Conservation (phyloP, 202 grass and related monocot species). For the Schoenoplectus triqueter region DNA sequence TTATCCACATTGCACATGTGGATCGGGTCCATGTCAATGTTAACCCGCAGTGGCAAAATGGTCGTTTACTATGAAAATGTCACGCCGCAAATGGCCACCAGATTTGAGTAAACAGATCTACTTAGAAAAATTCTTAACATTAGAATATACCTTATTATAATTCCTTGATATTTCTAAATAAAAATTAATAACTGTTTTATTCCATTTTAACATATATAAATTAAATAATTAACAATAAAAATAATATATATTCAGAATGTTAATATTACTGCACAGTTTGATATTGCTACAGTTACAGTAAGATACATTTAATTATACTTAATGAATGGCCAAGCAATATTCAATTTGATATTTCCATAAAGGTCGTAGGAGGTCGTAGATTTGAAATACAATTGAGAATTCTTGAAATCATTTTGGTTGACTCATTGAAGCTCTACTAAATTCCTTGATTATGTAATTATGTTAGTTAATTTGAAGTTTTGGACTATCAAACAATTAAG, state of each 20-base stretch:
- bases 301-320: too few relatives aligned
- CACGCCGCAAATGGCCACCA: not conserved
- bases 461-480: not conserved
- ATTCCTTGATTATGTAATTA: not conserved
- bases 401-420: not conserved
- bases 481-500: not conserved
- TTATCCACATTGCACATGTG: not conserved
- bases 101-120: not conserved
- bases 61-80: too few relatives aligned
- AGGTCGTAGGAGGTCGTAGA: too few relatives aligned
- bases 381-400: not conserved
- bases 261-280: too few relatives aligned
- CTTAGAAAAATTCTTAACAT: not conserved
- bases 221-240: too few relatives aligned
- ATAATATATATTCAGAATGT: too few relatives aligned
- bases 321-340: too few relatives aligned
- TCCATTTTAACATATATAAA: too few relatives aligned
- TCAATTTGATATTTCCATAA: too few relatives aligned
- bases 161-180: too few relatives aligned
- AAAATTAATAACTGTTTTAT: too few relatives aligned
- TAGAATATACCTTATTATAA: not conserved
- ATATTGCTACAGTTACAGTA: too few relatives aligned
- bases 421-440: not conserved
- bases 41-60: not conserved
- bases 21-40: not conserved